phyloP scores from a whole-genome alignment of 2,329 filamentous ascomycete genomes.

The Ceratocystis diversiconidia region DNA sequence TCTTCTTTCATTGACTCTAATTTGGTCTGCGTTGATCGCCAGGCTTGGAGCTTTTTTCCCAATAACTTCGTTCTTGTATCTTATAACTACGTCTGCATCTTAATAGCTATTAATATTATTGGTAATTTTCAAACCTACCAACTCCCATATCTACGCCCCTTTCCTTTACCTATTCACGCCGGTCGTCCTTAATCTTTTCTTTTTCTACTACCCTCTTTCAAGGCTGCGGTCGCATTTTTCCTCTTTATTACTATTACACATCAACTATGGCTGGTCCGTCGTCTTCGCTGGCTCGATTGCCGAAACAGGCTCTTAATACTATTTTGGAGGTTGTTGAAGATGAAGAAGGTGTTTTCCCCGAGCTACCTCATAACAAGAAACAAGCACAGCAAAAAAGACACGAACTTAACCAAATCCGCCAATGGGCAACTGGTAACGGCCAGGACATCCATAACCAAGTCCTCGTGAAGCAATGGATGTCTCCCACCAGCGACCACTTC shows the following conservation, averaged over 20 bases:
- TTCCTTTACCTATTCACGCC: conserved; percentile 1
- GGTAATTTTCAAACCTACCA: conserved; percentile 8
- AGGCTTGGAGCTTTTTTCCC: neutral
- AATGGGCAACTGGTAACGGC: conserved; percentile 10
- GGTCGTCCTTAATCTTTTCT: conserved; percentile 10
- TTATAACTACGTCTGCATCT: conserved; percentile 9
- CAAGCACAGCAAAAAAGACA: neutral
- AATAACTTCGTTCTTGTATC: conserved; percentile 20
- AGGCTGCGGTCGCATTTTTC: conserved; percentile 22
- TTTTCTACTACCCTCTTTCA: neutral
- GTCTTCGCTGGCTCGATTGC: conserved; percentile 39
- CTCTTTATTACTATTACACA: neutral
- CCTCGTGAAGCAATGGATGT: conserved; percentile 44
- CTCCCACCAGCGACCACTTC: conserved; percentile 48
- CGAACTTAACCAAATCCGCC: neutral
- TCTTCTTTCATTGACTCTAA: neutral
- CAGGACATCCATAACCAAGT: conserved; percentile 26
- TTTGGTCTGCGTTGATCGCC: neutral
- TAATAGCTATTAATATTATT: conserved; percentile 3
- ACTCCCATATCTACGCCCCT: conserved; percentile 2
- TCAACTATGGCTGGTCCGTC: conserved; percentile 19
- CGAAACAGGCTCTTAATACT: conserved; percentile 45
- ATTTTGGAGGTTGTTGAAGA: conserved; percentile 47
- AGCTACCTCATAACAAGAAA: neutral
- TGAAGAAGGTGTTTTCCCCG: neutral